Base-by-base conservation (phyloP, 2,329 filamentous ascomycete genomes). In the Talaromyces sp. region DNA sequence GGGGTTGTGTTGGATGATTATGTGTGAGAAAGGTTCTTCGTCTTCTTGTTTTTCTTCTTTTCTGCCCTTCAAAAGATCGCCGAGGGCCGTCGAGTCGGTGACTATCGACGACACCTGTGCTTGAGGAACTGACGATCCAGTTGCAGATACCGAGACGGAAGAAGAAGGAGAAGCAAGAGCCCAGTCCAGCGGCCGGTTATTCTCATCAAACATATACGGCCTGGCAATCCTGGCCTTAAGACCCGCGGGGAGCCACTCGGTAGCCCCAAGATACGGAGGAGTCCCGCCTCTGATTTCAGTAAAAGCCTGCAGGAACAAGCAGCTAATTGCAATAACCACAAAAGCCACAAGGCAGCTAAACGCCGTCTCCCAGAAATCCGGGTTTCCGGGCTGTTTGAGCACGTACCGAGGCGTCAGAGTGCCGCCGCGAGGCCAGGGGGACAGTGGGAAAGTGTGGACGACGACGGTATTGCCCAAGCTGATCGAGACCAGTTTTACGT, bases 381-480 rank as follows among this genome's bases (percentile, higher is more conserved):
- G 83, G 25, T 83, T 79, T 1, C 78, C 79, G 2, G 87, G 83
- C 64, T 84, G 80, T 19, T 84, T 85, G 33, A 93, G 84, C 4
- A 92, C 84, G 71, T 93, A 92, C 64, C 90, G 89, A 10, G 84
- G 80, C 0, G 84, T 76, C 25, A 78, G 69, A 10, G 79, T 79
- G n/a, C 70, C 65, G 3, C 73, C 67, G 47, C 55, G 47, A 8
- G 78, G 77, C 36, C 72, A 73, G 6, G 60, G 60, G 19, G 52
- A 58, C 6, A 96, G 82, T 0, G 91, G 87, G 64, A 96, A 87
- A 44, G 86, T 89, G 74, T 96, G 91, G 28, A 96, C 87, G 32
- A 89, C 86, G 47, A 92, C 85, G 0, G 87, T 90, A 72, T 92
- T 93, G 63, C 87, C 88, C 67, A 96, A 87, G 55, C 89, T 92